Evolutionary conservation across 495 filamentous ascomycete genomes (phyloP), one percentile per base, ranked within the genome.

Genomic region (Bryoglossum gracile): DNA sequence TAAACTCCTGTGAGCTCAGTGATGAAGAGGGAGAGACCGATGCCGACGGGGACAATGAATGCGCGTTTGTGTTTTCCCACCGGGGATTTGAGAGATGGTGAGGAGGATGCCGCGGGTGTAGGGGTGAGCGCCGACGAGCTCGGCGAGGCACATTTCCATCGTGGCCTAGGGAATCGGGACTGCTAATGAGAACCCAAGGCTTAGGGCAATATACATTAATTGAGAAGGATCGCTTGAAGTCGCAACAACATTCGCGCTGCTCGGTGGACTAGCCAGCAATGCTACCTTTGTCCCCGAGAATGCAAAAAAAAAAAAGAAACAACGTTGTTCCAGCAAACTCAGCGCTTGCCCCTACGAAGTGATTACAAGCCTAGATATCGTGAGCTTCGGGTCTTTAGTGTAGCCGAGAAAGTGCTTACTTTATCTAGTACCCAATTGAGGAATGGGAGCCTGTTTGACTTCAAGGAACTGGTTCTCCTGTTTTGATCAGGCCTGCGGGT

Each of bases 131-230:
- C 77, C 78, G 24, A 82, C 71, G 0, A 82, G 57, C 8, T 76
- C 78, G 24, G 81, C 71, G 0, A 82, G 57, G 46, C 71, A 67
- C 56, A 83, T 64, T 2, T 69, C 75, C 8, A 84, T 55, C 2
- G 77, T 79, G 8, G 80, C 69, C 66, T 49, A 8, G 2, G n/a
- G n/a, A n/a, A n/a, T n/a, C n/a, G n/a, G n/a, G 42, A 82, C 76
- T 4, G 75, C 68, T 8, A 84, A 63, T 5, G 76, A 78, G 56
- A 83, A 81, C 9, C 78, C 76, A 56, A 83, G 79, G 17, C 64
- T 62, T 16, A 79, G 51, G 2, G 67, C 62, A 38, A 90, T 83
- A 62, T 82, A 94, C 16, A 90, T 63, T 28, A 94, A 62, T 34
- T 54, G 46, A 14, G 39, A 37, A 23, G 50, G 54, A 22, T 53